Evolutionary conservation across 2,329 filamentous ascomycete genomes (phyloP), one percentile per base, ranked within the genome.

Genomic region (Calonectria pteridis): DNA sequence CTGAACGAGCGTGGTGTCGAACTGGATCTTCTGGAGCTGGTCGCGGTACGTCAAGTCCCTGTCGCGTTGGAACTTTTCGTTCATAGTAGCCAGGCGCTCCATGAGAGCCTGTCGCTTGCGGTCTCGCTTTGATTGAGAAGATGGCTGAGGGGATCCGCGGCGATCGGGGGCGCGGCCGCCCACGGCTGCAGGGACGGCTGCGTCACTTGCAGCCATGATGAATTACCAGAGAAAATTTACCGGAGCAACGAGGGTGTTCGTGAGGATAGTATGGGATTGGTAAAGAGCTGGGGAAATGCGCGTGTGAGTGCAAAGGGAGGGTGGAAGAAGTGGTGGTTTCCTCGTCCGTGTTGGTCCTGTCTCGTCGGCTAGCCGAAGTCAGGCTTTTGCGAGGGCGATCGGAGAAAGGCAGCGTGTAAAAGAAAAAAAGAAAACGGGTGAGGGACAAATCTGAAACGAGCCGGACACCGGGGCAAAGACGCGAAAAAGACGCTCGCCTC

Each of bases 1-100:
- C 83, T 95, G 93, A 77, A 98, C 95, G 58, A 98, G 89, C 72
- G 91, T 94, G 85, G 96, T 95, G 84, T 98, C 96, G 77, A 95
- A 93, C 85, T 98, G 96, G n/a, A 98, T 92, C 77, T 95, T 95
- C 81, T 97, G 93, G 2, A 98, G 90, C 84, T 98, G 95, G 77
- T 97, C 94, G 75, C 96, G 92, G 84, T 98, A 98, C 80, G 95
- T 93, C 75, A 91, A 88, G 84, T 98, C 95, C 77, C 94, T 91
- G 81, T 98, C 95, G 76, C 93, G 91, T 76, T 92, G 91, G 85
- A 98, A 96, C 77, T 93, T 92, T 68, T 93, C 91, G 69, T 93
- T 92, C 84, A 98, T 92, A 70, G 92, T 91, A 50, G 91, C 90
- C 9, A 98, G 90, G 76, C 94, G 93, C 74, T 98, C 95, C 77